Percentiles rank a stretch among this genome's conserved stretches.
phyloP scores from a whole-genome alignment of 257 asterid species.

The Mitragyna speciosa region DNA sequence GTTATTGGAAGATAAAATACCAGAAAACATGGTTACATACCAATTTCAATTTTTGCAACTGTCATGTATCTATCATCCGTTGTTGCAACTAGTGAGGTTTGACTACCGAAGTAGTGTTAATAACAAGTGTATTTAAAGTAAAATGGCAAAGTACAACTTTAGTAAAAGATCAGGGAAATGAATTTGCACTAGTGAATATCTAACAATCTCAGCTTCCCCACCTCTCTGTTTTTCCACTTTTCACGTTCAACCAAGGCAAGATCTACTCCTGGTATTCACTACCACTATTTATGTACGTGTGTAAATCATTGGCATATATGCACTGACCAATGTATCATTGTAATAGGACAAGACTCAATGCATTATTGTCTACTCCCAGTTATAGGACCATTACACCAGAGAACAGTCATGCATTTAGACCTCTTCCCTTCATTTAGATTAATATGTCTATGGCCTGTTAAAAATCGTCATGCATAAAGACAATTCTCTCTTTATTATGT shows the following conservation, averaged over 20 bases:
- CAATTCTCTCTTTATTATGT: neutral
- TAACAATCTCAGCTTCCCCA: neutral
- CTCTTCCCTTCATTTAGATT: neutral
- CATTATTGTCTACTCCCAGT: neutral
- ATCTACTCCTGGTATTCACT: neutral
- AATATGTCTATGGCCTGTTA: neutral
- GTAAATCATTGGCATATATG: neutral
- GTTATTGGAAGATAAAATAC: neutral
- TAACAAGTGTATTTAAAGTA: neutral
- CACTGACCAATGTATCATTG: neutral
- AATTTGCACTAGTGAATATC: neutral
- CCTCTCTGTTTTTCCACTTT: neutral
- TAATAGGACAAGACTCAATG: neutral
- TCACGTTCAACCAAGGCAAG: neutral
- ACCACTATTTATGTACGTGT: neutral
- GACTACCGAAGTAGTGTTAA: neutral
- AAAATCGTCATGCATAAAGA: neutral
- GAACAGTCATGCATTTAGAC: neutral
- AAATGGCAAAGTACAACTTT: neutral
- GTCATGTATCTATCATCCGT: neutral
- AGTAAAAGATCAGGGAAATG: neutral
- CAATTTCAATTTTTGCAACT: too few species aligned
- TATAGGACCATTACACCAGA: neutral
- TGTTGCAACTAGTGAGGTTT: neutral
- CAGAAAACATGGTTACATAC: too few species aligned